A percentile compares a stretch with the other conserved stretches of the same genome.
These are phyloP conservation scores for Nasturtium officinale DNA, from an alignment of 345 rosid genomes.

Conservation along the genomic window DNA sequence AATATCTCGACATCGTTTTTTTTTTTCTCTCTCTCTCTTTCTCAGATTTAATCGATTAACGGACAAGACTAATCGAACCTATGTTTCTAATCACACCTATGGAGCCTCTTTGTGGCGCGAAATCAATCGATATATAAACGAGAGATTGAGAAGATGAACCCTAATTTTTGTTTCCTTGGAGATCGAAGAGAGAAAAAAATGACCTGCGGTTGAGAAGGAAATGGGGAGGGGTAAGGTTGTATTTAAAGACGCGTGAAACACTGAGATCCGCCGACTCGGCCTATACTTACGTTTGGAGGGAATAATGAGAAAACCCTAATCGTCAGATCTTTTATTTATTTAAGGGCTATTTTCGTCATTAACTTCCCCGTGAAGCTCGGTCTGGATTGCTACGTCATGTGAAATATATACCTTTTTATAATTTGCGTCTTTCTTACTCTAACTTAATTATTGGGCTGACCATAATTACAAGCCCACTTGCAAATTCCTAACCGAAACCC, in stretches of 20 bases:
- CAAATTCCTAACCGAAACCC: background rate
- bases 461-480: background rate
- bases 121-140: slow-evolving; percentile 5
- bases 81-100: slow-evolving; percentile 20
- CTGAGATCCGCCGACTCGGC: slow-evolving; percentile 47
- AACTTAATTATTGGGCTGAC: slow-evolving; percentile 9
- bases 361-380: slow-evolving; percentile 31
- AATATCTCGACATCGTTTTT: slow-evolving; percentile 59
- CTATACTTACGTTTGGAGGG: slow-evolving; percentile 19
- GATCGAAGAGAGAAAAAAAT: background rate
- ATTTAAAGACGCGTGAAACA: slow-evolving; percentile 46
- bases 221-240: slow-evolving; percentile 15
- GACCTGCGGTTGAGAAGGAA: slow-evolving; percentile 17
- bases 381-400: slow-evolving; percentile 39
- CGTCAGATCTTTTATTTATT: slow-evolving; percentile 2
- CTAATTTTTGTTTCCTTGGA: background rate
- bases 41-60: slow-evolving; percentile 29
- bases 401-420: slow-evolving; percentile 16
- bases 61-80: slow-evolving; percentile 16
- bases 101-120: slow-evolving; percentile 19
- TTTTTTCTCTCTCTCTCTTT: background rate
- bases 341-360: slow-evolving; percentile 32
- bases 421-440: slow-evolving; percentile 24
- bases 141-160: background rate
- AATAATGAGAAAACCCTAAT: slow-evolving; percentile 37